Base-by-base conservation (phyloP, 192 early-diverging fungal genomes). In the Thamnidium elegans region DNA sequence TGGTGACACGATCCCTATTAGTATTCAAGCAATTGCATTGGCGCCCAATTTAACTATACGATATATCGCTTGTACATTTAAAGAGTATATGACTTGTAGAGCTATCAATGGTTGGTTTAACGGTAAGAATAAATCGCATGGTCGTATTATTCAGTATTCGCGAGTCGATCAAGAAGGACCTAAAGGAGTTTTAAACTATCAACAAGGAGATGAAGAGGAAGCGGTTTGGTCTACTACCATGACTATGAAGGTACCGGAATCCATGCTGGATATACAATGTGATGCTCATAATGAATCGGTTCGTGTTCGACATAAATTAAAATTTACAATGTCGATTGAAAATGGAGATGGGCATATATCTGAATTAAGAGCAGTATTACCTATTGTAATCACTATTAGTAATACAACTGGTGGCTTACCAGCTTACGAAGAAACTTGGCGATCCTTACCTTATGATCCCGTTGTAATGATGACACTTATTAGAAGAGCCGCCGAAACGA, bases 71-170 rank as follows among this genome's bases (percentile, higher is more conserved):
- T 79, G 78, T 45, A 58, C 71, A 14, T 68, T 87, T 56, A 84
- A 82, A 43, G 86, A 87, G 65, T 84, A 81, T 36, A 58, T 74
- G 19, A 74, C 79, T 0, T 83, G 78, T 64, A 67, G 73, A 30
- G 73, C 70, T 56, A 34, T 63, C 3, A 52, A 44, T 31, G 44
- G 43, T 31, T 4, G 65, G 32, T 45, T 67, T 5, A 20, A 48
- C 32, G 58, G 58, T n/a, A 34, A 30, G 17, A 30, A 58, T 8
- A 48, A 54, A 44, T 61, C 66, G 6, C 54, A 65, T 31, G 50
- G 66, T 10, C 31, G 43, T n/a, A 26, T 47, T 3, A 47, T 53
- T 32, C 21, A 54, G 4, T 44, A 11, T 1, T 43, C 11, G 43
- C 20, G 34, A 4, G 17, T 39, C 47, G 23, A 50, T 36, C 19